These are phyloP conservation scores for Candida dajiaensis DNA, from an alignment of 805 yeast genomes.

Conservation along the genomic window DNA sequence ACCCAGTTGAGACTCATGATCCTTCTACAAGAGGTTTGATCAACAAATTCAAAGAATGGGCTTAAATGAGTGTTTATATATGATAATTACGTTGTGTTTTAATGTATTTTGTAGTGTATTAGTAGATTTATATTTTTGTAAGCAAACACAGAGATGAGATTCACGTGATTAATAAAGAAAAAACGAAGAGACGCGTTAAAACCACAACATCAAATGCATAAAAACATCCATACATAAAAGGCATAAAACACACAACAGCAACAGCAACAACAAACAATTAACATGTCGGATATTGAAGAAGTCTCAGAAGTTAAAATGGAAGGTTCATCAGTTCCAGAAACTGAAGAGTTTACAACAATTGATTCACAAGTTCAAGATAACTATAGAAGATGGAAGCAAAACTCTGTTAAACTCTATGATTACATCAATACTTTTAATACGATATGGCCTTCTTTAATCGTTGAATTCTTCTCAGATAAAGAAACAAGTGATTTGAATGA, in stretches of 20 bases:
- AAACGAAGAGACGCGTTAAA: too few species aligned
- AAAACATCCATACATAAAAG: too few species aligned
- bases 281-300: neutral
- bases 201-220: too few species aligned
- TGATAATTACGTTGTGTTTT: too few species aligned
- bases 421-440: conserved; percentile 63
- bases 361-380: conserved; percentile 13
- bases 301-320: neutral
- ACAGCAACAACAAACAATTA: neutral
- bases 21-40: conserved; percentile 88
- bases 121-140: too few species aligned
- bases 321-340: neutral
- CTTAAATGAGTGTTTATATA: conserved; percentile 2
- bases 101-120: too few species aligned
- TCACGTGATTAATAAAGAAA: too few species aligned
- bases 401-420: conserved; percentile 71
- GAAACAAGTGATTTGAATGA: conserved; percentile 14
- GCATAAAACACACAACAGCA: neutral
- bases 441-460: conserved; percentile 65
- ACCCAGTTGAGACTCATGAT: conserved; percentile 66
- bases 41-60: conserved; percentile 92
- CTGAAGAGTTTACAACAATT: neutral
- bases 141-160: too few species aligned
- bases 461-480: conserved; percentile 58
- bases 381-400: conserved; percentile 63